Conservation (phyloP, 208 protist genomes). For the Trypanosoma rangeli region DNA sequence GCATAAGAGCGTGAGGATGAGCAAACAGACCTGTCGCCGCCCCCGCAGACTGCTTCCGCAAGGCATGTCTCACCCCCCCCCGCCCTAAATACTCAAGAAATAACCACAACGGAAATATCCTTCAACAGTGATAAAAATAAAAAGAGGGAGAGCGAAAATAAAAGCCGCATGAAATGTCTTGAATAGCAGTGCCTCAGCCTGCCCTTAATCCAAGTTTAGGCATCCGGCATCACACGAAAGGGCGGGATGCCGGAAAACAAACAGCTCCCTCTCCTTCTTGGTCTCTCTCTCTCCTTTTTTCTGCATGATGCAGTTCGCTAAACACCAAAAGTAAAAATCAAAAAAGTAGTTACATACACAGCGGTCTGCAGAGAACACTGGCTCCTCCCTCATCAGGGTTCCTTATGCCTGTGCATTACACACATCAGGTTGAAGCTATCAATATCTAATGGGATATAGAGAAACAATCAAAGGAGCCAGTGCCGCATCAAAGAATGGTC, state of each 20-base stretch:
- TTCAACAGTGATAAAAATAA: background rate
- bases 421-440: no score
- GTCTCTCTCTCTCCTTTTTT: background rate
- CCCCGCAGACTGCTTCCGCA: background rate
- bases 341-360: background rate
- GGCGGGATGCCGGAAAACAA: background rate
- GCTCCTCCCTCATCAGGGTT: background rate
- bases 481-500: no score
- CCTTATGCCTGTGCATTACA: background rate
- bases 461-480: no score
- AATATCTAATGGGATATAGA: no score
- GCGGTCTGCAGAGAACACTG: background rate
- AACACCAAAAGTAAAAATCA: background rate
- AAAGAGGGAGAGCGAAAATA: background rate
- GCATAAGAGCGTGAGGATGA: background rate
- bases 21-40: background rate
- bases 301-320: background rate
- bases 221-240: background rate
- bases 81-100: background rate
- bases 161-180: background rate
- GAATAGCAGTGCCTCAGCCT: background rate
- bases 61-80: background rate
- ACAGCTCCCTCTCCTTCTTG: background rate
- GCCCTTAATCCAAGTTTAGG: background rate
- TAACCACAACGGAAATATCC: background rate